Base-by-base conservation (phyloP, 257 asterid genomes). In the Lavandula angustifolia region DNA sequence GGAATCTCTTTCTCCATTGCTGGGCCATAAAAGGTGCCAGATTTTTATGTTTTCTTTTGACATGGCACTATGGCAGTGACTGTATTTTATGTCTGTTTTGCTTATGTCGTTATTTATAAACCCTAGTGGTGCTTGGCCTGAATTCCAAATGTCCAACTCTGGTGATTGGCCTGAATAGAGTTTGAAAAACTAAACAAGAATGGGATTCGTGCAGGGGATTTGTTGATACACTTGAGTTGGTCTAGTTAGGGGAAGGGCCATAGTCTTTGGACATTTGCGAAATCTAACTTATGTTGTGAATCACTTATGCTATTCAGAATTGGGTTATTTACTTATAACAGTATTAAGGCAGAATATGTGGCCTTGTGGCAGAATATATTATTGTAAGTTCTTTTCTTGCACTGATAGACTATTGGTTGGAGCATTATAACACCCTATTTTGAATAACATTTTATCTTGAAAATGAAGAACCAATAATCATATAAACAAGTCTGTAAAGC, bases 1-100 rank as follows among this genome's bases (percentile, higher is more conserved):
- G 54, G 13, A 33, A 49, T 35, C 17, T 35, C 43, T 48, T 10
- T 7, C 46, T 54, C 27, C 8, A 22, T 29, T 33, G 41, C 35
- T 56, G 55, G 54, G 50, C 42, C 49, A 33, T n/a, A 33, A 22
- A 64, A 64, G 72, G 76, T 65, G 40, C 49, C 4, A 43, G 11
- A 1, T 12, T 48, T 12, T 32, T 9, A 2, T 57, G 47, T 32
- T 56, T 64, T 64, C 27, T 14, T 62, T 52, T n/a, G 35, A 29
- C 54, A 9, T 54, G 14, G 6, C 8, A 6, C 4, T 54, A 9
- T 54, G 14, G 6, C 8, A 6, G 8, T 54, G 10, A 5, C 37
- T 17, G 10, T 11, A 5, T 57, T 57, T 29, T 14, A n/a, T 41
- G 18, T 42, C 0, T 6, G 6, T 41, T 27, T 41, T 9, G 9